phyloP scores from a whole-genome alignment of 169 alveolate genomes.

The Theileria equi region DNA sequence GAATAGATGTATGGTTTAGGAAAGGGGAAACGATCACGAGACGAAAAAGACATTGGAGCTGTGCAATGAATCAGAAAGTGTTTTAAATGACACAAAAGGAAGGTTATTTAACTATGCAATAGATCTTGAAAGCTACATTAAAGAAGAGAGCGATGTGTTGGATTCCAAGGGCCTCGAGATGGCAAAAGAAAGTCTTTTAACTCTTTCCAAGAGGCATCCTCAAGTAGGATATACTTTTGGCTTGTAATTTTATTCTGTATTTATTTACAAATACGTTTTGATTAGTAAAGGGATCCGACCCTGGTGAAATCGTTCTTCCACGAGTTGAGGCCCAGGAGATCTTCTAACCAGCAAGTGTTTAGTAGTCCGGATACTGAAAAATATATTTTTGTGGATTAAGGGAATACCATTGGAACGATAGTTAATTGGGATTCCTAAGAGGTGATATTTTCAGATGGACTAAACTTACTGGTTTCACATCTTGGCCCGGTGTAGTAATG shows the following conservation, averaged over 20 bases:
- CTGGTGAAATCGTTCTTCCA: constrained; percentile 60
- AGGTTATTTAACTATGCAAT: neutral
- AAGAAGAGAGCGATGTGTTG: neutral
- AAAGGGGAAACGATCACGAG: constrained; percentile 20
- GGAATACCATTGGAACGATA: constrained; percentile 3
- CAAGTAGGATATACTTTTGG: neutral
- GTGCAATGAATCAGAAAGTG: constrained; percentile 1
- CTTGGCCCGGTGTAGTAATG: constrained; percentile 57
- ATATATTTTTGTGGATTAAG: neutral
- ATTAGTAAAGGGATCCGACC: constrained; percentile 39
- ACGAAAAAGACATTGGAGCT: neutral
- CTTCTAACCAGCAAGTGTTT: constrained; percentile 63
- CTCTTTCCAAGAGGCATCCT: neutral
- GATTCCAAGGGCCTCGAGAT: neutral
- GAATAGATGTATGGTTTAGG: constrained; percentile 1
- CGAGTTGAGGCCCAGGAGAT: constrained; percentile 55
- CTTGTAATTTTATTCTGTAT: neutral
- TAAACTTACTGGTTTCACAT: constrained; percentile 47
- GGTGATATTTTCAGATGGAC: neutral
- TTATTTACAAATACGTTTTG: neutral
- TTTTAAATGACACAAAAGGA: constrained; percentile 7
- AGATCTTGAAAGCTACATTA: constrained; percentile 9
- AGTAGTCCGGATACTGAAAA: constrained; percentile 19
- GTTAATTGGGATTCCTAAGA: constrained; percentile 5
- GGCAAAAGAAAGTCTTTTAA: neutral